Conservation (phyloP, 257 asterid genomes). For the Osmanthus fragrans region DNA sequence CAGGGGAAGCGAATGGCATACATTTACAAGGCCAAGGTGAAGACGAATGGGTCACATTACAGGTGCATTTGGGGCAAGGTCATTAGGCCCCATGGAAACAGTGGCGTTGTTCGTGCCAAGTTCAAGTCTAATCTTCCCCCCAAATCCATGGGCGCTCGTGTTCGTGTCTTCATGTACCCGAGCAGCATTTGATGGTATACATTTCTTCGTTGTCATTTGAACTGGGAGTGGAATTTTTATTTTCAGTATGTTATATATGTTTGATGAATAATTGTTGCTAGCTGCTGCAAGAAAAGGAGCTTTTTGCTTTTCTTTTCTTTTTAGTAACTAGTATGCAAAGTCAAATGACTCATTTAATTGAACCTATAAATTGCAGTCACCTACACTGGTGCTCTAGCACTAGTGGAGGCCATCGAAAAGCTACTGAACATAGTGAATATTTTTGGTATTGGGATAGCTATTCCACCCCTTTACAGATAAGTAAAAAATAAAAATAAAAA, state of each 20-base stretch:
- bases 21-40: conserved; percentile 84
- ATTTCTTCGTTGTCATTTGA: not conserved
- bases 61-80: conserved; percentile 96
- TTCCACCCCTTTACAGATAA: too few relatives aligned
- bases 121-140: conserved; percentile 79
- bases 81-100: conserved; percentile 84
- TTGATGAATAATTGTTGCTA: not conserved
- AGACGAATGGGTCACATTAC: conserved; percentile 70
- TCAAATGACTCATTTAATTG: too few relatives aligned
- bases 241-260: not conserved
- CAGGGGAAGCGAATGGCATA: conserved; percentile 80
- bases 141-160: conserved; percentile 68
- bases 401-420: too few relatives aligned
- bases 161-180: conserved; percentile 74
- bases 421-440: too few relatives aligned
- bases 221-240: not conserved
- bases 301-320: too few relatives aligned
- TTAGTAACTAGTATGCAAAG: not conserved
- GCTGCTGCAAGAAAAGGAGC: not conserved
- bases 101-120: conserved; percentile 82
- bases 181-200: conserved; percentile 55
- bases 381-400: too few relatives aligned
- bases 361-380: too few relatives aligned
- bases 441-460: too few relatives aligned
- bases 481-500: too few relatives aligned